Evolutionary conservation across 2,329 filamentous ascomycete species (phyloP), one percentile per base, ranked within the genome.

Genomic region (Periconia sp.): DNA sequence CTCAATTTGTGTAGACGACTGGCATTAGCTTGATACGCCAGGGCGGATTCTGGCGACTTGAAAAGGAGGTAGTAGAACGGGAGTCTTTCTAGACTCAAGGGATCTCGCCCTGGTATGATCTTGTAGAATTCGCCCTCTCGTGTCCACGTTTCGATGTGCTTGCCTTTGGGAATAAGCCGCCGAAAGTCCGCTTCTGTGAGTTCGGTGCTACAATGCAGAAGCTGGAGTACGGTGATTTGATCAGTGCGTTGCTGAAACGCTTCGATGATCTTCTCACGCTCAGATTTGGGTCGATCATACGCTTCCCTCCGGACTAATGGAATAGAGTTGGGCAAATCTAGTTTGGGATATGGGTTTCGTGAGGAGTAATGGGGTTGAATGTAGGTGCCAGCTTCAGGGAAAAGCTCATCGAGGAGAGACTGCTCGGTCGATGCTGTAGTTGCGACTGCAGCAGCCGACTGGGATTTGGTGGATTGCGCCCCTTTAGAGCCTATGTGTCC

Each of bases 61-160:
- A 92, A 92, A 40, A 88, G 75, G 41, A 92, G 72, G 68, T 81
- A 85, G 71, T 91, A 92, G 56, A 78, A 78, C 45, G 82, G 84
- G 1, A 80, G 68, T 4, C 83, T 80, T 43, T 82, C 80, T 36
- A 89, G 77, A 8, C 85, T 88, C 42, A 75, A 65, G 4, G 80
- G 76, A 59, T 88, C 77, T 48, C 86, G 84, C 32, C 78, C 80
- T 48, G 87, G 87, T 17, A 88, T 78, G 26, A 87, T 74, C 68
- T 83, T 81, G 26, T 76, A 70, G 43, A 89, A 83, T 19, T 82
- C 82, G 41, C 76, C 77, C 8, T 71, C 62, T 13, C 66, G 58
- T 13, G 80, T 76, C 87, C 88, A 91, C 28, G 79, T 79, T 48
- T 86, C 82, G 23, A 92, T 79, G 54, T 88, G 83, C 40, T 75